Percentiles rank a stretch among this genome's conserved stretches.
These are phyloP conservation scores for Speleostelium caveatum DNA, from an alignment of 78 protist genomes.

Conservation along the genomic window DNA sequence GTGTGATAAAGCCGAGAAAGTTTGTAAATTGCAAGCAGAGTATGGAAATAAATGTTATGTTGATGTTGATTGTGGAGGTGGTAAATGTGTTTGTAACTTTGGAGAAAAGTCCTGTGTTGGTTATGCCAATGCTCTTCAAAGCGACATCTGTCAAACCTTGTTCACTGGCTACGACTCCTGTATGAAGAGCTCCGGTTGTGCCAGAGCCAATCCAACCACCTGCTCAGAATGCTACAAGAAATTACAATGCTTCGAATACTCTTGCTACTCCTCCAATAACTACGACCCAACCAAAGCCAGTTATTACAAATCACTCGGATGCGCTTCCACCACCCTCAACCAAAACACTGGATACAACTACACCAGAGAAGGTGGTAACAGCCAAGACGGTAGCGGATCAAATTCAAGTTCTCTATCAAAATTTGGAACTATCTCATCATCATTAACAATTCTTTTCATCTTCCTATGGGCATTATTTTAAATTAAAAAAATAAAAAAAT, in stretches of 20 bases:
- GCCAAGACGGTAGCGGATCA: no score
- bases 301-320: not conserved
- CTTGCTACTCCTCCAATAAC: not conserved
- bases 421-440: no score
- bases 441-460: no score
- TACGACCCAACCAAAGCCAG: not conserved
- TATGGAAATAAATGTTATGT: conserved; percentile 14
- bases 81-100: not conserved
- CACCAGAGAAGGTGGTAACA: no score
- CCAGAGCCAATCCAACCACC: not conserved
- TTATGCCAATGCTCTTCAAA: not conserved
- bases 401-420: no score
- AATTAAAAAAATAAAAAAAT: no score
- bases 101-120: conserved; percentile 6
- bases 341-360: no score
- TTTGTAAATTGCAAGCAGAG: not conserved
- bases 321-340: no score
- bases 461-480: no score
- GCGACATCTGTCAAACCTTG: not conserved
- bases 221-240: not conserved
- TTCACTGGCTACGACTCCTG: not conserved
- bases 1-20: not conserved
- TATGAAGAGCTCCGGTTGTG: not conserved
- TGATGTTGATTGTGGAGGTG: conserved; percentile 17
- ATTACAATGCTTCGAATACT: not conserved